Evolutionary conservation across 2,329 filamentous ascomycete genomes (phyloP).

Genomic region (Colletotrichum sp.): DNA sequence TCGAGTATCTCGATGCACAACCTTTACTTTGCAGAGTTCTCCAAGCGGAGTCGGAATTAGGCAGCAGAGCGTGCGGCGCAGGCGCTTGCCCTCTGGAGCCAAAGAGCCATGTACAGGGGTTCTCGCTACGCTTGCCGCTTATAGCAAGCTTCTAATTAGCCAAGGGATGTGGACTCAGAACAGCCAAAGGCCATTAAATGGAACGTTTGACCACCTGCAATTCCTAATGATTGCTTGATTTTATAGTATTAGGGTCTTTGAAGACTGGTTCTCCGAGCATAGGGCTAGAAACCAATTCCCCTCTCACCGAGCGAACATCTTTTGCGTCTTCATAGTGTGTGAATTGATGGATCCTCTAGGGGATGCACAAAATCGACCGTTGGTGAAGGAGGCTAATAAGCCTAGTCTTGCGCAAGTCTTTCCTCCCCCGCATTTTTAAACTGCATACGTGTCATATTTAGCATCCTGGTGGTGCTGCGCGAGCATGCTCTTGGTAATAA

Average conservation of each 20-base stretch:
- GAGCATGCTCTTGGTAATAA: too few relatives aligned
- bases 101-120: neutral
- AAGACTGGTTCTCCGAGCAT: neutral
- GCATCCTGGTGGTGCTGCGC: too few relatives aligned
- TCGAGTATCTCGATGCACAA: neutral
- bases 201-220: neutral
- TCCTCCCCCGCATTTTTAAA: too few relatives aligned
- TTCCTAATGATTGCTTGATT: neutral
- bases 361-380: neutral
- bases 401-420: neutral
- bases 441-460: too few relatives aligned
- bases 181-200: neutral
- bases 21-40: neutral
- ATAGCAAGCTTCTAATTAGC: neutral
- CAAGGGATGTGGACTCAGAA: neutral
- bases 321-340: neutral
- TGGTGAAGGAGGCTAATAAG: neutral
- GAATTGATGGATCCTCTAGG: neutral
- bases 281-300: neutral
- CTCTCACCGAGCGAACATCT: neutral
- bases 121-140: neutral
- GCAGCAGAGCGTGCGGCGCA: neutral
- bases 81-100: neutral
- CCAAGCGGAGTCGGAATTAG: neutral
- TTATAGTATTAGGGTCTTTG: fast-evolving